These are phyloP conservation scores for Plasmopara viticola DNA, from an alignment of 352 stramenopile genomes.

Conservation along the genomic window DNA sequence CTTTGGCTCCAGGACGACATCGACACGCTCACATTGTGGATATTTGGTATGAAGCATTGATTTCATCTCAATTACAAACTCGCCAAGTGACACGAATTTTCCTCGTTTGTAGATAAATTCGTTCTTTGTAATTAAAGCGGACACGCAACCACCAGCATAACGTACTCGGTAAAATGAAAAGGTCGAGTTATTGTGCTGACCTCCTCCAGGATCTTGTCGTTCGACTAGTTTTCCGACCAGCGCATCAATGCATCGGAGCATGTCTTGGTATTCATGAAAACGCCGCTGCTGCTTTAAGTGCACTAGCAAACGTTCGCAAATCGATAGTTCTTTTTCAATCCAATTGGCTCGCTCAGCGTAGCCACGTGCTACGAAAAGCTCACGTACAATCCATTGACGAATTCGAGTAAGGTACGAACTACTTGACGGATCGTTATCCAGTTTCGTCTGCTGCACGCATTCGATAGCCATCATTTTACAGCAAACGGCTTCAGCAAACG, in stretches of 20 bases:
- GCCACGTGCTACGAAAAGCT: constrained; percentile 34
- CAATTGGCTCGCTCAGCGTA: constrained; percentile 42
- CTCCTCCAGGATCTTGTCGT: constrained; percentile 12
- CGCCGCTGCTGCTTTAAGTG: constrained; percentile 27
- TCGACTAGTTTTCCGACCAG: constrained; percentile 26
- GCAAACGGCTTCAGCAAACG: constrained; percentile 51
- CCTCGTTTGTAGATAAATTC: constrained; percentile 77
- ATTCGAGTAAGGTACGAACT: constrained; percentile 5
- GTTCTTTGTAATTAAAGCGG: constrained; percentile 26
- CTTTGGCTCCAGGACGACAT: constrained; percentile 52
- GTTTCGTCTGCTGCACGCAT: constrained; percentile 19
- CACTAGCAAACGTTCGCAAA: constrained; percentile 45
- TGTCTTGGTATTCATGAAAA: constrained; percentile 46
- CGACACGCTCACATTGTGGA: constrained; percentile 46
- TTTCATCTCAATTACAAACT: constrained; percentile 65
- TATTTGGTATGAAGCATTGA: constrained; percentile 45
- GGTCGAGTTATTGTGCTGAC: constrained; percentile 8
- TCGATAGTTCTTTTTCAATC: constrained; percentile 44
- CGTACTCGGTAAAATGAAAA: constrained; percentile 56
- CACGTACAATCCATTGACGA: constrained; percentile 31
- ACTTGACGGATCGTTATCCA: constrained; percentile 2
- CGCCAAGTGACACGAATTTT: constrained; percentile 56
- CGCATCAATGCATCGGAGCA: constrained; percentile 34
- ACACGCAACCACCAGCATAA: constrained; percentile 49
- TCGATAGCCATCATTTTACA: constrained; percentile 49